Conservation (phyloP, 306 rosid species). For the Lathyrus aphaca region DNA sequence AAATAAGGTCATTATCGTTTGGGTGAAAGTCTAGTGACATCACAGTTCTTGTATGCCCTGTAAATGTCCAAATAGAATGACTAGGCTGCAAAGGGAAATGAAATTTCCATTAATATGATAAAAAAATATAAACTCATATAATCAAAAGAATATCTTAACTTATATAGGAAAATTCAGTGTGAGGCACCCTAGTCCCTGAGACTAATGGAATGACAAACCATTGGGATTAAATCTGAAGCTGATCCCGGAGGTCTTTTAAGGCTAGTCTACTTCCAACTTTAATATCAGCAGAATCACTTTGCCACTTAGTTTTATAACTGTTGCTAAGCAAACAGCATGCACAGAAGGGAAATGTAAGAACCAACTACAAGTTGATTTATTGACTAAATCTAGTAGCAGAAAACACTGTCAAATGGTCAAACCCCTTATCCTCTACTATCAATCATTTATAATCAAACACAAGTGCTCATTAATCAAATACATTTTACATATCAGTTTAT, state of each 20-base stretch:
- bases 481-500: not conserved
- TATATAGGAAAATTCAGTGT: slow-evolving; percentile 11
- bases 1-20: slow-evolving; percentile 68
- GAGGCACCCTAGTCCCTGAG: not conserved
- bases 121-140: not conserved
- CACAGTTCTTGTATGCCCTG: slow-evolving; percentile 65
- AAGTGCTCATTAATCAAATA: slow-evolving; percentile 18
- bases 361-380: slow-evolving; percentile 1
- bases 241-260: not conserved
- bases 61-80: slow-evolving; percentile 68
- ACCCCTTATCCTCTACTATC: slow-evolving; percentile 28
- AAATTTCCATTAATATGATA: slow-evolving; percentile 34
- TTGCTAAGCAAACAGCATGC: no score
- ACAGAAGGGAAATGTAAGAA: slow-evolving; percentile 7
- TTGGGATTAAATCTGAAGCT: not conserved
- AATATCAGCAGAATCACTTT: slow-evolving; percentile 16
- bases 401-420: not conserved
- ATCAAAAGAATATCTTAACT: slow-evolving; percentile 14
- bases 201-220: slow-evolving; percentile 12
- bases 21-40: slow-evolving; percentile 89
- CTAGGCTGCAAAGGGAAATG: slow-evolving; percentile 62
- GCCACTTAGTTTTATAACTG: slow-evolving; percentile 18
- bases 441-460: slow-evolving; percentile 2
- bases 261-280: slow-evolving; percentile 15
- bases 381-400: slow-evolving; percentile 26